Evolutionary conservation across 2,329 filamentous ascomycete species (phyloP).

Genomic region (Stemphylium beticola): DNA sequence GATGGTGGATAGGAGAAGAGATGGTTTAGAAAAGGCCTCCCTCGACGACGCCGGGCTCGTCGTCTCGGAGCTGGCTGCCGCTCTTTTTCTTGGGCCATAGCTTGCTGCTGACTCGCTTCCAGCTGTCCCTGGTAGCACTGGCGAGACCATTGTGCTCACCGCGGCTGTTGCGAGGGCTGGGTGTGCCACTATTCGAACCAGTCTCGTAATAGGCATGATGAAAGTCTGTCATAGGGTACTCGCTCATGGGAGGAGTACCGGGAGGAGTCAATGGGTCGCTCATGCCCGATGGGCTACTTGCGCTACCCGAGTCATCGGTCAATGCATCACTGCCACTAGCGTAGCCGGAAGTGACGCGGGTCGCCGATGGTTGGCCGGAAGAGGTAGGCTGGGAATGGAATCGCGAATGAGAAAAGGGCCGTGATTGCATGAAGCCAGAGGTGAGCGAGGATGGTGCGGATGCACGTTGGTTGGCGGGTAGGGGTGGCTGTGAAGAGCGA

Average conservation of each 20-base stretch:
- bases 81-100: conserved; percentile 51
- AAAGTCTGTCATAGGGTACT: conserved; percentile 55
- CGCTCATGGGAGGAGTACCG: conserved; percentile 72
- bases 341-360: conserved; percentile 41
- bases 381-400: conserved; percentile 48
- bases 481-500: conserved; percentile 38
- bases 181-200: conserved; percentile 42
- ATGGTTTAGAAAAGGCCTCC: conserved; percentile 40
- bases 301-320: conserved; percentile 69
- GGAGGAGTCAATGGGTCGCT: conserved; percentile 76
- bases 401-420: conserved; percentile 45
- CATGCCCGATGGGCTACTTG: conserved; percentile 51
- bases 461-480: conserved; percentile 44
- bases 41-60: conserved; percentile 45
- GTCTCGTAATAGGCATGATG: conserved; percentile 45
- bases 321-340: conserved; percentile 55
- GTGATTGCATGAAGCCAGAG: conserved; percentile 46
- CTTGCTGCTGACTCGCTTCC: conserved; percentile 51
- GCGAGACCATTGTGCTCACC: conserved; percentile 47
- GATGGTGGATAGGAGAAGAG: conserved; percentile 1
- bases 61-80: conserved; percentile 44
- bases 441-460: conserved; percentile 50
- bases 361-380: conserved; percentile 32
- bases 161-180: conserved; percentile 47
- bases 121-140: conserved; percentile 46